Percentiles rank a stretch among this genome's conserved stretches.
Evolutionary conservation across 2,329 filamentous ascomycete genomes (phyloP).

Genomic region (Beauveria bassiana): DNA sequence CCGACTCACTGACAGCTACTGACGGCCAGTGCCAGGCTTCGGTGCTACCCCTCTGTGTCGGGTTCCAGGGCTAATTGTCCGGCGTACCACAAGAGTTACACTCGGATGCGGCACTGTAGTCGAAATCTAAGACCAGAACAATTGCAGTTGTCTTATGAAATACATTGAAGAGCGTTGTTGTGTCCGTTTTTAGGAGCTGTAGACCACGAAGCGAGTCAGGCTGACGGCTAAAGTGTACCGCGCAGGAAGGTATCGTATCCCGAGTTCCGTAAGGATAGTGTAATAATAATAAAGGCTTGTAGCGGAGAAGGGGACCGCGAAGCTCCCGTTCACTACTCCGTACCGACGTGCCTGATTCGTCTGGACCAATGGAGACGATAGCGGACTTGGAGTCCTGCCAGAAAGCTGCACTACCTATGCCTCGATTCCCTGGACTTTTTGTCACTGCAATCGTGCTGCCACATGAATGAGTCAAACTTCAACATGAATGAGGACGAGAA

Average conservation of each 20-base stretch:
- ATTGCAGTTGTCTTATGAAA: background rate
- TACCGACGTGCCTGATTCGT: background rate
- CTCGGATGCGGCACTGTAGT: background rate
- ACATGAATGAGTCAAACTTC: background rate
- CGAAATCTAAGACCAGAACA: background rate
- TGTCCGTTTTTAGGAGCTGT: background rate
- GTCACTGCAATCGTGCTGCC: background rate
- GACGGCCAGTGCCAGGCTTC: background rate
- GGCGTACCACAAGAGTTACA: background rate
- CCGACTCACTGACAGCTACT: background rate
- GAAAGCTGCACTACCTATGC: background rate
- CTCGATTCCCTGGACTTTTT: background rate
- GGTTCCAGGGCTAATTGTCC: background rate
- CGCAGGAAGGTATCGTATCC: background rate
- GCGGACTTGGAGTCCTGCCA: background rate
- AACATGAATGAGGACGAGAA: background rate
- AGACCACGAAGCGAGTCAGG: background rate
- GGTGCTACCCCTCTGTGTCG: background rate
- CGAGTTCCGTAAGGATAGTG: background rate
- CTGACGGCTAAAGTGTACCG: background rate
- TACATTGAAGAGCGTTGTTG: background rate
- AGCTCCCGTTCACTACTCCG: background rate
- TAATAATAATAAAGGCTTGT: background rate
- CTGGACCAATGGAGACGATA: background rate
- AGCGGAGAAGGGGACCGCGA: background rate